Evolutionary conservation across 306 rosid species (phyloP), one percentile per base, ranked within the genome.

Genomic region (Dalbergia cultrata): DNA sequence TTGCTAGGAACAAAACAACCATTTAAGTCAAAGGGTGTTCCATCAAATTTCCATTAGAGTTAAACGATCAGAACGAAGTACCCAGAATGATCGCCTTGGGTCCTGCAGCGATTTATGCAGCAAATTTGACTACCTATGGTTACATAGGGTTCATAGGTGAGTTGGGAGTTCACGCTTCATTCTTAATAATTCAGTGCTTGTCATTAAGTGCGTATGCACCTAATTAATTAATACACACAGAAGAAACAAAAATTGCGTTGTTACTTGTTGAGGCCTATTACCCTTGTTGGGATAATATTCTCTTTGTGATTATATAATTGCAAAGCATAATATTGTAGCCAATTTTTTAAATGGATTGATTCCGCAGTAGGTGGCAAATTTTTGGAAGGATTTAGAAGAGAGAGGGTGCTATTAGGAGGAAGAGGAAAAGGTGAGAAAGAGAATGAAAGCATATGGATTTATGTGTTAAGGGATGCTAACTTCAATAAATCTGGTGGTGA

Each of bases 321-420:
- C 33, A 67, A 74, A 72, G 17, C 19, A 72, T 67, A 75, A 70
- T 71, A 85, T 65, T 19, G 57, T 57, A 79, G 74, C 12, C 56
- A 86, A n/a, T 78, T 83, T 57, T 53, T 86, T 82, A 81, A 90
- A 63, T 47, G 72, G 75, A 56, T 63, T 85, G 91, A 93, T 93
- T 89, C 95, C 92, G 78, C 80, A 85, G 89, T 84, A 89, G 97
- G 92, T 93, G 93, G 90, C 80, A 84, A 10, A 56, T 78, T 80
- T 83, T 93, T 93, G 95, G 95, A 90, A 77, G 85, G 83, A 86
- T 86, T 81, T 75, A 77, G 75, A 83, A 39, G 86, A 67, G 80
- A 67, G 78, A 77, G 80, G 76, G 70, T 60, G 82, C 31, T 34
- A 58, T 19, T 52, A 41, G 57, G 70, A 39, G 62, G 66, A 59